Conservation (phyloP, 1,284 basidiomycete species). For the Coniferiporia sulphurascens region DNA sequence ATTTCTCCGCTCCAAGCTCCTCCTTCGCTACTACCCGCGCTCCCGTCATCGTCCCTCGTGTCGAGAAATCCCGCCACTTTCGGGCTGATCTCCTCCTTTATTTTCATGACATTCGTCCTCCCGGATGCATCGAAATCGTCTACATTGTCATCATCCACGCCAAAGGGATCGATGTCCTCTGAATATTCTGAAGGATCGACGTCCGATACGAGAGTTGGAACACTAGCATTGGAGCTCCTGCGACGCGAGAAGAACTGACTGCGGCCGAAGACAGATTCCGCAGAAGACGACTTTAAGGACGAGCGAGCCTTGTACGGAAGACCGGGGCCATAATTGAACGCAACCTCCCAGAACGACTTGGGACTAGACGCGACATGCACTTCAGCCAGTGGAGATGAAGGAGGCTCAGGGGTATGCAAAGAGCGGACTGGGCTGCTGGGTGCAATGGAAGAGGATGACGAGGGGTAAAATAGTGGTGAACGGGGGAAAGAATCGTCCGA, state of each 20-base stretch:
- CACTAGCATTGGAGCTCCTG: conserved; percentile 9
- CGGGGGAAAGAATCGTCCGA: conserved; percentile 6
- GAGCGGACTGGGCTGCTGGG: conserved; percentile 17
- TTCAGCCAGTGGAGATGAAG: conserved; percentile 13
- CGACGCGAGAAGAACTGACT: conserved; percentile 6
- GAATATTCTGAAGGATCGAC: conserved; percentile 16
- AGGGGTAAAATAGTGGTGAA: conserved; percentile 13
- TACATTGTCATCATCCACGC: conserved; percentile 3
- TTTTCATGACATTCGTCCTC: neutral
- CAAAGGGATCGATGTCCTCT: conserved; percentile 13
- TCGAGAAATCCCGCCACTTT: neutral
- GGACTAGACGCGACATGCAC: conserved; percentile 16
- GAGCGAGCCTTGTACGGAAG: conserved; percentile 14
- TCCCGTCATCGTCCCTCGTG: neutral
- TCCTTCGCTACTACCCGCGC: neutral
- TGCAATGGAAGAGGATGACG: conserved; percentile 6
- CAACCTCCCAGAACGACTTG: conserved; percentile 18
- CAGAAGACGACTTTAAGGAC: neutral
- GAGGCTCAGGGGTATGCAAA: conserved; percentile 16
- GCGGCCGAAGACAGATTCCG: conserved; percentile 5
- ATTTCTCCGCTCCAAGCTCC: conserved; percentile 10
- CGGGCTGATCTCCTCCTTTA: neutral
- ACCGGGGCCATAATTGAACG: conserved; percentile 16
- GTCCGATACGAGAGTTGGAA: conserved; percentile 15
- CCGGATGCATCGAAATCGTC: neutral